Base-by-base conservation (phyloP, 2,329 filamentous ascomycete species). In the Fusarium albosuccineum region DNA sequence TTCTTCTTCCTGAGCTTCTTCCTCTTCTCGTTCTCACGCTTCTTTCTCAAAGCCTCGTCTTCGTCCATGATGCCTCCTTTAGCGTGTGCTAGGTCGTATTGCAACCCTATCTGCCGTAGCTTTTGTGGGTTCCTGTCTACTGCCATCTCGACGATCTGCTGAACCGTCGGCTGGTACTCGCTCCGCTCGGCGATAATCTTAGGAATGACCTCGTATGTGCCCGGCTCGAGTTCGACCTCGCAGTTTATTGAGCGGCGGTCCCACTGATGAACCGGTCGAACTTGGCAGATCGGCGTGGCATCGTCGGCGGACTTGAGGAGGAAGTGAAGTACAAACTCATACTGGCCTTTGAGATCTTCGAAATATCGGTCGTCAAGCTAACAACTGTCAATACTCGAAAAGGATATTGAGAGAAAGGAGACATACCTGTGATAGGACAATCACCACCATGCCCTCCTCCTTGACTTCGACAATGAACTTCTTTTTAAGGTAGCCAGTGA, bases 161-260 rank as follows among this genome's bases (percentile, higher is more conserved):
- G 87, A 0, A 89, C 84, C 0, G 86, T 84, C 2, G 81, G 78
- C 3, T 77, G 73, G 4, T 77, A 74, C 8, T 82, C 78, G 9
- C 82, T 81, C 11, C 80, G 73, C 29, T 73, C 72, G 0, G 90
- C 89, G 5, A 86, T 88, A 67, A 93, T 85, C 74, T 91, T 92
- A 71, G 92, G 86, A 9, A 92, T 79, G 0, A 93, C 86, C 42
- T 87, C 86, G 76, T 93, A 93, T 14, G 81, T 85, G 6, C 91
- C 91, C 0, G 89, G 83, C 33, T 91, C 87, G 2, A 93, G 85
- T 37, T 88, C 82, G n/a, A 92, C 81, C 72, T 93, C 91, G n/a
- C 88, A 89, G 58, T 87, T 91, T 13, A 92, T 87, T 2, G 88
- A 90, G 8, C 91, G 86, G 48, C 82, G 85, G 81, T 90, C 77